Evolutionary conservation across 345 rosid genomes (phyloP).

Genomic region (Trapa incisa): DNA sequence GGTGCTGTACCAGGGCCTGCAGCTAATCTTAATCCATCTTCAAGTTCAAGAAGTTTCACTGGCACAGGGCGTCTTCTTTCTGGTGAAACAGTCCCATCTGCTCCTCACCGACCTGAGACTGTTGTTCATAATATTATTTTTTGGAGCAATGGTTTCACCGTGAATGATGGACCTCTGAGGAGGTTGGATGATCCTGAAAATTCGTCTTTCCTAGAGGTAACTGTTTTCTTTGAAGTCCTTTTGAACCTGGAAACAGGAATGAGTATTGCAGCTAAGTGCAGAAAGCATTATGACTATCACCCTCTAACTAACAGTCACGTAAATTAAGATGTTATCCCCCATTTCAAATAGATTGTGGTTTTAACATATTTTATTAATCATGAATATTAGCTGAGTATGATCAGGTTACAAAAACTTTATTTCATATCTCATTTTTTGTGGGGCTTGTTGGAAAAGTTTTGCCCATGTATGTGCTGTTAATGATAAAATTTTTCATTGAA

Average conservation of each 20-base stretch:
- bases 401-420: not conserved
- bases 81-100: slow-evolving; percentile 58
- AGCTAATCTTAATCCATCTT: slow-evolving; percentile 43
- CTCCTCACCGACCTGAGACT: slow-evolving; percentile 70
- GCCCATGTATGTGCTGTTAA: not conserved
- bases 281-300: not conserved
- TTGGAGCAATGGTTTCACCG: slow-evolving; percentile 87
- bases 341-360: no score
- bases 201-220: slow-evolving; percentile 78
- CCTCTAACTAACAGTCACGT: not conserved
- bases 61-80: slow-evolving; percentile 81
- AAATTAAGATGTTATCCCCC: not conserved
- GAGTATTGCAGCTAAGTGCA: not conserved
- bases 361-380: not conserved
- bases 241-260: not conserved
- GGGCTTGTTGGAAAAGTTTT: not conserved
- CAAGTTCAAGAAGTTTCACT: slow-evolving; percentile 67
- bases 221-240: not conserved
- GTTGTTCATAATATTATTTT: slow-evolving; percentile 62
- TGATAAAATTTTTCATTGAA: not conserved
- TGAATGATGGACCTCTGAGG: slow-evolving; percentile 79
- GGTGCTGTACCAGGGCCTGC: slow-evolving; percentile 85
- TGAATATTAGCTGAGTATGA: not conserved
- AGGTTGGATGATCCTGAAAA: slow-evolving; percentile 91
- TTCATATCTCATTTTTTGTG: not conserved